These are phyloP conservation scores for Fusarium lyarnte DNA, from an alignment of 2,329 filamentous ascomycete species.

Conservation along the genomic window DNA sequence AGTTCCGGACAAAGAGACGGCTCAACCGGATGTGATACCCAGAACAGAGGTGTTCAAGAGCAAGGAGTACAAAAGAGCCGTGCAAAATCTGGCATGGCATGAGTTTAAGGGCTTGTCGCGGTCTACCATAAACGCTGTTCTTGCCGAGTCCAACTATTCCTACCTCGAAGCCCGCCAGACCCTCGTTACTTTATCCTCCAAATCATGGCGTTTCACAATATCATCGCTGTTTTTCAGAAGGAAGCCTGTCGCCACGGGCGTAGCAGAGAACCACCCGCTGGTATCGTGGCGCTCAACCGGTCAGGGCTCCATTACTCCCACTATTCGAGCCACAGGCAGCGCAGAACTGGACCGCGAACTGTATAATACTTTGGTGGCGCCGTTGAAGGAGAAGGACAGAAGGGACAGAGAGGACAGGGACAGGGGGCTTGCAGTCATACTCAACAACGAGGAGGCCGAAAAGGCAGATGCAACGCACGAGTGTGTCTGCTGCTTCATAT, in stretches of 20 bases:
- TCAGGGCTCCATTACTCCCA: slow-evolving; percentile 66
- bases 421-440: slow-evolving; percentile 59
- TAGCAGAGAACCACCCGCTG: slow-evolving; percentile 69
- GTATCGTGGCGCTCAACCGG: slow-evolving; percentile 69
- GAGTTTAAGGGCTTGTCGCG: slow-evolving; percentile 81
- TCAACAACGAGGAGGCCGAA: slow-evolving; percentile 70
- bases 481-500: slow-evolving; percentile 81
- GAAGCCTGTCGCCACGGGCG: slow-evolving; percentile 62
- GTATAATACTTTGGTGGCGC: slow-evolving; percentile 65
- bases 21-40: slow-evolving; percentile 55
- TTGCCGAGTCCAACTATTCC: slow-evolving; percentile 83
- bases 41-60: slow-evolving; percentile 74
- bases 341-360: slow-evolving; percentile 71
- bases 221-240: slow-evolving; percentile 75
- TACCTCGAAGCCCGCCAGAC: slow-evolving; percentile 78
- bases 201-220: slow-evolving; percentile 81
- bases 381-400: slow-evolving; percentile 58
- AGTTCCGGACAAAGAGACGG: slow-evolving; percentile 52
- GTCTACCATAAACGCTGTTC: slow-evolving; percentile 79
- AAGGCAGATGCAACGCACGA: slow-evolving; percentile 67
- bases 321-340: slow-evolving; percentile 72
- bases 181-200: slow-evolving; percentile 73
- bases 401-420: slow-evolving; percentile 61
- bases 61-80: slow-evolving; percentile 73
- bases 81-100: slow-evolving; percentile 72